Evolutionary conservation across 306 rosid genomes (phyloP).

Genomic region (Cicer judaicum): DNA sequence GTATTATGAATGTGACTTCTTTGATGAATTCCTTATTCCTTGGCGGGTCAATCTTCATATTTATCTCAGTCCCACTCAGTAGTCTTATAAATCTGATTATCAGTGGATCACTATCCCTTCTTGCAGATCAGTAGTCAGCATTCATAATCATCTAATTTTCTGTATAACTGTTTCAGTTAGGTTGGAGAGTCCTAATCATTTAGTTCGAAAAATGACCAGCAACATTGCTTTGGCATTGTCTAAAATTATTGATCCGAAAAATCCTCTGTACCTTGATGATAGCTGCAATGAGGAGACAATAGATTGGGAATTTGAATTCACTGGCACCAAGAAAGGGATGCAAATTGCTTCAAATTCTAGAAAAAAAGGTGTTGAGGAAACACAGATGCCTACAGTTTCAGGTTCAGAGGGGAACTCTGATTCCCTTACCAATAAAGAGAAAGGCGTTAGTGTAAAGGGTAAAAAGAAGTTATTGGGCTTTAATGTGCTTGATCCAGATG

Average conservation of each 20-base stretch:
- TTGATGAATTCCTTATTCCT: conserved; percentile 22
- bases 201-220: conserved; percentile 90
- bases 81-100: conserved; percentile 39
- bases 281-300: conserved; percentile 70
- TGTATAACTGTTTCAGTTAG: conserved; percentile 74
- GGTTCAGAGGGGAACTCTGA: conserved; percentile 47
- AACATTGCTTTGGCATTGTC: conserved; percentile 82
- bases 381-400: conserved; percentile 44
- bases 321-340: conserved; percentile 56
- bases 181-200: conserved; percentile 84
- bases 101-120: conserved; percentile 16
- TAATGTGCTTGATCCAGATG: conserved; percentile 84
- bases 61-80: conserved; percentile 9
- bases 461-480: conserved; percentile 60
- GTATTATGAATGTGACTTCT: conserved; percentile 21
- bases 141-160: conserved; percentile 33
- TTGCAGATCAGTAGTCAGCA: conserved; percentile 40
- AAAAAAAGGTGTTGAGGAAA: conserved; percentile 46
- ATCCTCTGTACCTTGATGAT: conserved; percentile 91
- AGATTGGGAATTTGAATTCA: conserved; percentile 80
- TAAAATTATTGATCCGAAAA: conserved; percentile 88
- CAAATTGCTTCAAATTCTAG: conserved; percentile 40
- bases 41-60: background rate
- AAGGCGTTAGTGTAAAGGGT: conserved; percentile 46
- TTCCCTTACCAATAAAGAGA: conserved; percentile 46